Base-by-base conservation (phyloP, 2,329 filamentous ascomycete genomes). In the Exophiala calicioides region DNA sequence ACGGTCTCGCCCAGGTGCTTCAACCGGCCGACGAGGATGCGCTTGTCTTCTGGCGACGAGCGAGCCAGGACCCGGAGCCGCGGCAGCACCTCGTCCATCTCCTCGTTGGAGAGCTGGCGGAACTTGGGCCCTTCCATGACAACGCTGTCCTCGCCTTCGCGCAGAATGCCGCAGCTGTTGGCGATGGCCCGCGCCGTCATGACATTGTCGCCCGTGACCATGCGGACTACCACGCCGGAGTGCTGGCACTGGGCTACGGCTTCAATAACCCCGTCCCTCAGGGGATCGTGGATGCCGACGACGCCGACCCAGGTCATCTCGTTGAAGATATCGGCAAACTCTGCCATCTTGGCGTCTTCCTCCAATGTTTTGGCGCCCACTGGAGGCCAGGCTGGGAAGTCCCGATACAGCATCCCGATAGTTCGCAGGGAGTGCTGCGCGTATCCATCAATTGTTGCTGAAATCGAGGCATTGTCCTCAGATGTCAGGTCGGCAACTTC, bases 141-240 rank as follows among this genome's bases (percentile, higher is more conserved):
- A 49, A 83, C 66, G 4, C 78, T 82, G 32, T 78, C 77, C 35
- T 70, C 64, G 3, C 71, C 75, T 13, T 75, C 76, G 27, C 35
- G 48, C 2, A 81, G 50, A 65, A 89, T 87, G 38, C 86, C 86
- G 54, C 86, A 90, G 49, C 89, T 83, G 6, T 72, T 75, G 2
- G 86, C 85, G 57, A 90, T 90, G 2, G 86, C 86, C 39, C 79
- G 80, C 6, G 84, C 86, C 16, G 86, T 90, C 15, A 81, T 73
- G 52, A 87, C 71, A 59, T 88, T 88, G 65, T 88, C 84, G 57
- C 81, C 84, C 18, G 84, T 87, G 38, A 87, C 84, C 83, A 87
- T 86, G 58, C 84, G 83, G 36, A 87, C 83, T 44, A 80, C 74
- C 12, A 89, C 84, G 44, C 85, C 85, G 13, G 85, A 85, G 19